Evolutionary conservation across 2,329 filamentous ascomycete species (phyloP), one percentile per base, ranked within the genome.

Genomic region (Curvularia hawaiiensis): DNA sequence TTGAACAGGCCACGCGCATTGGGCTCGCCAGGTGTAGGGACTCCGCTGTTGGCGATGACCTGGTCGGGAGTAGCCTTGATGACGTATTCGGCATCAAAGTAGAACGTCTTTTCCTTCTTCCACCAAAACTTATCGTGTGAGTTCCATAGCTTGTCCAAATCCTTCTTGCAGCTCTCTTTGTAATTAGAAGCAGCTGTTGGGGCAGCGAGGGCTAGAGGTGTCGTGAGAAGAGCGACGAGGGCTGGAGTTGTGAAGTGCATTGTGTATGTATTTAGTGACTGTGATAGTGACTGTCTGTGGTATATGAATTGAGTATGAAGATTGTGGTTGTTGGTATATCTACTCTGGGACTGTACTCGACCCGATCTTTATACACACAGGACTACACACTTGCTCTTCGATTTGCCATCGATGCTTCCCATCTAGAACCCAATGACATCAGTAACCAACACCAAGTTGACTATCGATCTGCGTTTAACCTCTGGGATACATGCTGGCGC

Each of bases 1-100:
- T 81, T 79, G 78, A 80, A 85, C 57, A 79, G 71, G 20, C 83
- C 83, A 35, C 72, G 70, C 39, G 80, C 78, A 33, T 80, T 80
- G 39, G 73, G 64, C 12, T 82, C 71, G 7, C 81, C 80, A 26
- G 77, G 78, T 1, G 75, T 68, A 4, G 68, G 62, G 51, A 73
- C 77, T 9, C 64, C 60, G 6, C 75, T 76, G 46, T 69, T 70
- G 60, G 81, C 76, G 61, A 83, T 79, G 56, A 85, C 82, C 63
- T 85, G 75, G 41, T 81, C 75, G 1, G 82, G 82, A 4, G 75
- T 79, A 16, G 83, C 83, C 43, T 77, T 68, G 56, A 85, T 72
- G 40, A 76, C 63, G 74, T 79, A 84, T 56, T 77, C 80, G 18
- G 79, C 81, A 55, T 82, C 83, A 75, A 84, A 85, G 59, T 69